These are phyloP conservation scores for Xylaria flabelliformis DNA, from an alignment of 495 filamentous ascomycete species.

Conservation along the genomic window DNA sequence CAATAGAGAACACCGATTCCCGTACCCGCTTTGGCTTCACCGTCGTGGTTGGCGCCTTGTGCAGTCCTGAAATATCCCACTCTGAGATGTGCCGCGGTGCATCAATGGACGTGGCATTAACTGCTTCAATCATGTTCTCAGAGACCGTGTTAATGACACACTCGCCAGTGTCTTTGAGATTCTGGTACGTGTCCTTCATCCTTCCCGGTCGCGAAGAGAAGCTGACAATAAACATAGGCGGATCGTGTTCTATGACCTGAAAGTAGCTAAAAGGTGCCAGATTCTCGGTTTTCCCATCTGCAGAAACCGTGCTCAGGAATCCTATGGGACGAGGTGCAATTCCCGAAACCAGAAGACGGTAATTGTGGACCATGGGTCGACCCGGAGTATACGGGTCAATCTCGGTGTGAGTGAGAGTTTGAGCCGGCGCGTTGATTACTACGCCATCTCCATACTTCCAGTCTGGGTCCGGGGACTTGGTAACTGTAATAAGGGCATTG, in stretches of 20 bases:
- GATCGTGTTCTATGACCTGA: conserved; percentile 76
- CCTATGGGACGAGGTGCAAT: neutral
- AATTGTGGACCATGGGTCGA: neutral
- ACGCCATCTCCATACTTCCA: neutral
- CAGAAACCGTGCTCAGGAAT: conserved; percentile 36
- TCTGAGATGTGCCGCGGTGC: conserved; percentile 56
- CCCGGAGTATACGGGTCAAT: neutral
- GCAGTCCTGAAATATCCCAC: conserved; percentile 72
- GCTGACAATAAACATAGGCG: conserved; percentile 74
- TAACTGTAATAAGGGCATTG: neutral
- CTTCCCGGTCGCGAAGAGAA: conserved; percentile 58
- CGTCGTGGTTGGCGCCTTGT: conserved; percentile 62
- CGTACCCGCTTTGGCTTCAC: conserved; percentile 71
- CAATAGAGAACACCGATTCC: conserved; percentile 72
- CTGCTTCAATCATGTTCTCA: conserved; percentile 78
- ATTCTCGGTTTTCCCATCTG: conserved; percentile 60
- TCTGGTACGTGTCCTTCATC: conserved; percentile 71
- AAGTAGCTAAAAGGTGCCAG: conserved; percentile 78
- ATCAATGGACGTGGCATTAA: conserved; percentile 60
- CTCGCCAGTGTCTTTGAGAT: conserved; percentile 69
- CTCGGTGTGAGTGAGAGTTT: neutral
- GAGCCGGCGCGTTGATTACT: neutral
- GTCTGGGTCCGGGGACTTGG: neutral
- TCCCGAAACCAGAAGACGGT: neutral
- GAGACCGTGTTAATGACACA: conserved; percentile 79